A percentile compares a stretch with the other conserved stretches of the same genome.
phyloP scores from a whole-genome alignment of 805 yeast species.

The Suhomyces vadensis region DNA sequence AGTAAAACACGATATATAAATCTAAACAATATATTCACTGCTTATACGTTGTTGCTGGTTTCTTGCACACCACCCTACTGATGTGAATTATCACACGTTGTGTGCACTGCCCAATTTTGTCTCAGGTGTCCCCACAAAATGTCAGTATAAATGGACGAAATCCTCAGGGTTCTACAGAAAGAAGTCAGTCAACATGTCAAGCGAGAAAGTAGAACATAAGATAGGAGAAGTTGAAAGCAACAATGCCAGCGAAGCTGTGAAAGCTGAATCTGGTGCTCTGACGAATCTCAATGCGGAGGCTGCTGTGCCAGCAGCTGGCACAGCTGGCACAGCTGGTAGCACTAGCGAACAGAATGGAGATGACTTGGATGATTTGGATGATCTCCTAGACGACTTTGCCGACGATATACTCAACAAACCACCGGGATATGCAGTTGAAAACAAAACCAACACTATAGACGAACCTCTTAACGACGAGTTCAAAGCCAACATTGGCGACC shows the following conservation, averaged over 20 bases:
- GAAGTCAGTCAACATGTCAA: conserved; percentile 1
- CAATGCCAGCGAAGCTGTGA: not conserved
- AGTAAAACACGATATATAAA: too few relatives aligned
- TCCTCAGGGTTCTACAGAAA: not conserved
- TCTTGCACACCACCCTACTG: too few relatives aligned
- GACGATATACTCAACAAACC: conserved; percentile 65
- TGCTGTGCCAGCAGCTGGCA: too few relatives aligned
- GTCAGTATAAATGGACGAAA: not conserved
- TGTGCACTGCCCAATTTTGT: not conserved
- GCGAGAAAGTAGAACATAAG: not conserved
- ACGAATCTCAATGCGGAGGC: too few relatives aligned
- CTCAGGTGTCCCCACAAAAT: not conserved
- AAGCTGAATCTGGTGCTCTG: not conserved
- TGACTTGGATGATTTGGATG: conserved; percentile 76
- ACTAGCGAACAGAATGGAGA: too few relatives aligned
- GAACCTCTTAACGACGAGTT: conserved; percentile 34
- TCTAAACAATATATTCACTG: too few relatives aligned
- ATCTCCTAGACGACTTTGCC: conserved; percentile 80
- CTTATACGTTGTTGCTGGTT: too few relatives aligned
- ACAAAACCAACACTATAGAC: conserved; percentile 12
- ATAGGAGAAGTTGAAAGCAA: not conserved
- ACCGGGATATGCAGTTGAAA: conserved; percentile 47
- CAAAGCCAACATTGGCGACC: conserved; percentile 38
- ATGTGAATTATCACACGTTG: not conserved
- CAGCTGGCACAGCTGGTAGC: too few relatives aligned